These are phyloP conservation scores for Torulaspora maleeae DNA, from an alignment of 805 yeast species.

Conservation along the genomic window DNA sequence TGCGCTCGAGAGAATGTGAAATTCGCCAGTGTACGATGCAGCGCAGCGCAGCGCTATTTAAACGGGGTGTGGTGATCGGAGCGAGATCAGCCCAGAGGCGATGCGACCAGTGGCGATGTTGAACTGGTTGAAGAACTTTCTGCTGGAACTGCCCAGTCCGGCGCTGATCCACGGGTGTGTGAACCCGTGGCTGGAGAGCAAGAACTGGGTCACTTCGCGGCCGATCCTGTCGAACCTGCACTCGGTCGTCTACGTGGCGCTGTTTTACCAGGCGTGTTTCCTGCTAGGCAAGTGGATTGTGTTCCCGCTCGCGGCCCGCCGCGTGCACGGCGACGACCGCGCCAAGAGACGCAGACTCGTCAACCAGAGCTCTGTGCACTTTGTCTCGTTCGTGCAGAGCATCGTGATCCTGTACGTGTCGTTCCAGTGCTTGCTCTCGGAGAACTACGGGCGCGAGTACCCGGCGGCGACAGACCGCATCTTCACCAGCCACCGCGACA, in stretches of 20 bases:
- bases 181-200: slow-evolving; percentile 15
- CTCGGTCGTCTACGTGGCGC: slow-evolving; percentile 28
- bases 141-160: slow-evolving; percentile 23
- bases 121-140: slow-evolving; percentile 10
- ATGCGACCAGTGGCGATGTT: not conserved
- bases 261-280: slow-evolving; percentile 31
- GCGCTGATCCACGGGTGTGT: slow-evolving; percentile 12
- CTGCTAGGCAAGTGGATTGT: slow-evolving; percentile 27
- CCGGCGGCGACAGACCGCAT: slow-evolving; percentile 25
- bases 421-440: slow-evolving; percentile 16
- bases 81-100: not conserved
- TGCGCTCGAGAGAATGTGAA: not conserved
- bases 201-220: slow-evolving; percentile 19
- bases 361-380: slow-evolving; percentile 45
- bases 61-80: not conserved
- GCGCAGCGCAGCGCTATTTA: not conserved
- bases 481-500: slow-evolving; percentile 25
- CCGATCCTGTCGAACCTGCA: slow-evolving; percentile 28
- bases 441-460: slow-evolving; percentile 13
- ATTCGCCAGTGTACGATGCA: not conserved
- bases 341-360: slow-evolving; percentile 19
- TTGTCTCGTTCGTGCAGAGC: slow-evolving; percentile 83
- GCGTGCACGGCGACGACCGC: slow-evolving; percentile 6
- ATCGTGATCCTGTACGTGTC: slow-evolving; percentile 52
- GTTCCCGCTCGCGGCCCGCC: slow-evolving; percentile 21